Evolutionary conservation across 257 asterid species (phyloP).

Genomic region (Nicotiana obtusifolia): DNA sequence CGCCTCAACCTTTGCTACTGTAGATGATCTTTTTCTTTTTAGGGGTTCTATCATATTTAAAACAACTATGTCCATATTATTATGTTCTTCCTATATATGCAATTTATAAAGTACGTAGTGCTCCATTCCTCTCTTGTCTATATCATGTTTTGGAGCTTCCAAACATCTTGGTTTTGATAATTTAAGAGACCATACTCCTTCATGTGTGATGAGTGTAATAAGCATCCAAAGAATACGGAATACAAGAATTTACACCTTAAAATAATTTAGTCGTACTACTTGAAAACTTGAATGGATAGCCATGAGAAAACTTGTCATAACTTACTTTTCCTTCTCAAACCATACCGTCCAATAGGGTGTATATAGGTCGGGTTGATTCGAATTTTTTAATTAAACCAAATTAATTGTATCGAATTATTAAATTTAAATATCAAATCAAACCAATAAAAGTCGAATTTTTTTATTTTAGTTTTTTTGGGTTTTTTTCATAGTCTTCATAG

Average conservation of each 20-base stretch:
- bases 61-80: constrained; percentile 4
- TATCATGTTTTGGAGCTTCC: not conserved
- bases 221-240: not conserved
- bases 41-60: not conserved
- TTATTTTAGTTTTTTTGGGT: no score
- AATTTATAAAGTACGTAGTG: constrained; percentile 1
- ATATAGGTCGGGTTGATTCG: no score
- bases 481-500: no score
- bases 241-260: not conserved
- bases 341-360: not conserved
- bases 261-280: not conserved
- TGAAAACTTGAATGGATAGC: not conserved
- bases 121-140: constrained; percentile 5
- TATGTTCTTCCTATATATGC: not conserved
- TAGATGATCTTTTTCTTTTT: no score
- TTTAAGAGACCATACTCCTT: constrained; percentile 9
- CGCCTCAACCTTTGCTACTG: no score
- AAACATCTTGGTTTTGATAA: constrained; percentile 16
- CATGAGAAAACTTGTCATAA: not conserved
- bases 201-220: not conserved
- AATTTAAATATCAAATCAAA: no score
- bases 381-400: no score
- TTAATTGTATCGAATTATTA: no score
- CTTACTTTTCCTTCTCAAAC: not conserved
- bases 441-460: no score